Conservation (phyloP, 2,329 filamentous ascomycete species). For the Colletotrichum sp. region DNA sequence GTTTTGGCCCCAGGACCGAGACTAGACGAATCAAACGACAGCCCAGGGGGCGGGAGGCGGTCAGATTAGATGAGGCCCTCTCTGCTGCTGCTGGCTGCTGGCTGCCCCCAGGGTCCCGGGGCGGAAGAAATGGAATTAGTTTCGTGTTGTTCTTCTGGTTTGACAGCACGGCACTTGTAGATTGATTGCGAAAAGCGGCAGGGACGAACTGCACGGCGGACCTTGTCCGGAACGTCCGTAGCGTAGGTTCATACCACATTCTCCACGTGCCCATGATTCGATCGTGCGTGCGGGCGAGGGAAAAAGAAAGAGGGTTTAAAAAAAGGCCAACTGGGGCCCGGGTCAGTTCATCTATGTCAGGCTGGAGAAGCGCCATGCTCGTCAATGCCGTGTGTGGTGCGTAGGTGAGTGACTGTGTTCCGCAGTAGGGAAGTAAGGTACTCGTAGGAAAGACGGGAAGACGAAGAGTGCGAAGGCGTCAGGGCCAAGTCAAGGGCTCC, state of each 20-base stretch:
- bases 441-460: background rate
- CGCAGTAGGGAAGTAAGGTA: no score
- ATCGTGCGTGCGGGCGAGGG: background rate
- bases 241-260: background rate
- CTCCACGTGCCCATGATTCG: slow-evolving; percentile 4
- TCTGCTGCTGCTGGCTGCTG: background rate
- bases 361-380: slow-evolving; percentile 10
- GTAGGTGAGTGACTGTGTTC: background rate
- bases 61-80: background rate
- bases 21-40: background rate
- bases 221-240: slow-evolving; percentile 8
- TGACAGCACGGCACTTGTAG: slow-evolving; percentile 16
- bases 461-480: background rate
- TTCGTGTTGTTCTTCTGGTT: background rate
- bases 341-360: slow-evolving; percentile 10
- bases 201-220: background rate
- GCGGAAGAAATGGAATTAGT: background rate
- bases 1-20: background rate
- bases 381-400: slow-evolving; percentile 13
- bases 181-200: background rate
- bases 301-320: background rate
- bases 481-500: background rate
- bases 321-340: background rate
- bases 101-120: background rate
- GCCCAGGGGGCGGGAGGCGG: background rate